Conservation (phyloP, 495 filamentous ascomycete genomes). For the Terfezia boudieri region DNA sequence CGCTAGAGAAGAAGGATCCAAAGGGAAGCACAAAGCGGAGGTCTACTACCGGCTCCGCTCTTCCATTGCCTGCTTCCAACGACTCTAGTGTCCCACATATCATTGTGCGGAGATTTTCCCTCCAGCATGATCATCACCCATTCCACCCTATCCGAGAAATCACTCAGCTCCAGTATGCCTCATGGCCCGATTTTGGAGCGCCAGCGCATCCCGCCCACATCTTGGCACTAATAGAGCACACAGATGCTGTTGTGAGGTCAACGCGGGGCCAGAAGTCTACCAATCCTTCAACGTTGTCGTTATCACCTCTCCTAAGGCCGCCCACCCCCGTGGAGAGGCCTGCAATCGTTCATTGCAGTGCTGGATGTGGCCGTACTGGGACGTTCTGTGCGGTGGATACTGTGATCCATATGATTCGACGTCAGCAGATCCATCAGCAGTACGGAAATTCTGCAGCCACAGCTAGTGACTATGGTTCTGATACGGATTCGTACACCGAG, state of each 20-base stretch:
- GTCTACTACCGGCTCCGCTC: slow-evolving; percentile 16
- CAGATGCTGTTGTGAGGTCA: slow-evolving; percentile 23
- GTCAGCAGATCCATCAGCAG: slow-evolving; percentile 33
- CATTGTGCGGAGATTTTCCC: slow-evolving; percentile 65
- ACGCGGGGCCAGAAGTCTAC: slow-evolving; percentile 8
- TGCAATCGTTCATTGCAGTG: slow-evolving; percentile 82
- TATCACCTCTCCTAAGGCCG: slow-evolving; percentile 18
- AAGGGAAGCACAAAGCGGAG: slow-evolving; percentile 25
- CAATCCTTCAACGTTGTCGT: slow-evolving; percentile 16
- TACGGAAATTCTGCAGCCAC: not conserved
- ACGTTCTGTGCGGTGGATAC: slow-evolving; percentile 93
- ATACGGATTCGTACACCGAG: slow-evolving; percentile 12
- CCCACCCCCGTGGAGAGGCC: slow-evolving; percentile 30
- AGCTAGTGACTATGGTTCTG: slow-evolving; percentile 9
- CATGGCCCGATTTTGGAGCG: slow-evolving; percentile 91
- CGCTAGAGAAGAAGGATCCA: slow-evolving; percentile 34
- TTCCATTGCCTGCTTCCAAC: slow-evolving; percentile 6
- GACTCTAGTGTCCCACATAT: slow-evolving; percentile 45
- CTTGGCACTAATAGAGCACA: slow-evolving; percentile 57
- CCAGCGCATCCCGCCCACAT: slow-evolving; percentile 75
- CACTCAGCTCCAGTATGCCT: slow-evolving; percentile 81
- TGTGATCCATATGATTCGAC: slow-evolving; percentile 79
- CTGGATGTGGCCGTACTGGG: slow-evolving; percentile 84
- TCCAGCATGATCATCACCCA: slow-evolving; percentile 52
- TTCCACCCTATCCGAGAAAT: slow-evolving; percentile 80